Evolutionary conservation across 2,329 filamentous ascomycete genomes (phyloP).

Genomic region (Keithomyces neogunnii): DNA sequence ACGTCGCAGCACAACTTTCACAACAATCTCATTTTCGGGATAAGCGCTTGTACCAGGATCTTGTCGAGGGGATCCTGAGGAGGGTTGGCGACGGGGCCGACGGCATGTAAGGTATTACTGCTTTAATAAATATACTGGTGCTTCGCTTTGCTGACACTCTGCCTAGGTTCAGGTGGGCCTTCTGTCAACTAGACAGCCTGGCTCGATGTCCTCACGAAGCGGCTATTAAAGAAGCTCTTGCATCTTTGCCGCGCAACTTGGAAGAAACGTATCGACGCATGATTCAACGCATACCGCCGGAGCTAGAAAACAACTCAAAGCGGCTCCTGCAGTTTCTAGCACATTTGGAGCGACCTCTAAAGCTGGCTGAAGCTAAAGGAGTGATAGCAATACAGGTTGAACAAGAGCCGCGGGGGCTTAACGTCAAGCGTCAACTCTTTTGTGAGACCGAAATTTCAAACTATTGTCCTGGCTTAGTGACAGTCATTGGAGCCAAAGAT

Average conservation of each 20-base stretch:
- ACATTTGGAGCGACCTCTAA: conserved; percentile 9
- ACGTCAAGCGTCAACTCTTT: conserved; percentile 6
- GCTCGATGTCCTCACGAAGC: conserved; percentile 7
- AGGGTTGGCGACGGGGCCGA: conserved; percentile 14
- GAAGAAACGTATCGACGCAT: conserved; percentile 16
- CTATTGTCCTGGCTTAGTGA: conserved; percentile 12
- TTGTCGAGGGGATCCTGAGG: conserved; percentile 5
- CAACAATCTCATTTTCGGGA: conserved; percentile 11
- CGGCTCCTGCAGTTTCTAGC: conserved; percentile 16
- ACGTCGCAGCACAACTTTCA: conserved; percentile 8
- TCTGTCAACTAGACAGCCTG: conserved; percentile 20
- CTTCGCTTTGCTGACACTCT: neutral
- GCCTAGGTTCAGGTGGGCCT: conserved; percentile 18
- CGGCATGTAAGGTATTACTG: conserved; percentile 18
- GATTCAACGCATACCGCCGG: conserved; percentile 9
- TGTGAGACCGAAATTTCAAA: neutral
- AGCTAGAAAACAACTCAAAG: conserved; percentile 7
- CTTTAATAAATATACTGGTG: neutral
- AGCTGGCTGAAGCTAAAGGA: conserved; percentile 12
- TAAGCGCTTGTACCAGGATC: conserved; percentile 7
- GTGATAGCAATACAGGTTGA: conserved; percentile 14
- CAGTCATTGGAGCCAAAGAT: conserved; percentile 1
- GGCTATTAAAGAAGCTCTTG: conserved; percentile 4
- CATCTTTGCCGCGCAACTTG: conserved; percentile 11
- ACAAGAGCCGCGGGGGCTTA: conserved; percentile 6